Evolutionary conservation across 2,329 filamentous ascomycete genomes (phyloP), one percentile per base, ranked within the genome.

Genomic region (Ophiostoma fasciatum): DNA sequence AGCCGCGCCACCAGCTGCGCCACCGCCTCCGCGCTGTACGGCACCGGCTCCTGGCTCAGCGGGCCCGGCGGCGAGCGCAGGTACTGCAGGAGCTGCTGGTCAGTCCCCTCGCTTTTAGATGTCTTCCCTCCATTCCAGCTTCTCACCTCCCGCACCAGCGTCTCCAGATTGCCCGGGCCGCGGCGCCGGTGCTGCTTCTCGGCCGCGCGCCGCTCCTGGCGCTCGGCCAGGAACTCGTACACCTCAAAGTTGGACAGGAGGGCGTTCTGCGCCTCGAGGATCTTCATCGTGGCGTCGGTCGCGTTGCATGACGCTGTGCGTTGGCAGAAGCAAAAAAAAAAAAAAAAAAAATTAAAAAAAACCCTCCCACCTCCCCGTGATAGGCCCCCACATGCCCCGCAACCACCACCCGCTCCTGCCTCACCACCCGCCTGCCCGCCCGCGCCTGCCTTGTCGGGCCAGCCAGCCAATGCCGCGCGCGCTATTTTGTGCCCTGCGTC

Each of bases 161-260:
- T 73, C 28, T 46, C 68, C 3, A 75, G 59, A 44, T 77, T 77
- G 18, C 60, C 61, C 2, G 71, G 70, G 4, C 68, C 62, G 28
- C 64, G 60, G 13, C 62, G 64, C 42, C 66, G 66, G 36, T 60
- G 54, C 28, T 59, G 56, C 48, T 69, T 63, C 47, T 73, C 68
- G 32, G 60, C 58, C 37, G 60, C 55, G 35, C 63, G 63, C 48
- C 73, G 68, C 31, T 37, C 38, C 28, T 42, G 40, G 11, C 42
- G 45, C 18, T 75, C 66, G 6, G 58, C 57, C 27, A 84, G 57
- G 47, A 82, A 78, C 38, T 67, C 62, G 48, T 75, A 76, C 44
- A 84, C 78, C 61, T 84, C 80, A 45, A 71, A 78, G 54, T 84
- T 84, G 52, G 74, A 72, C 49, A 85, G 62, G 28, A 77, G 66